phyloP scores from a whole-genome alignment of 345 rosid genomes.

The Lepidium sativum region DNA sequence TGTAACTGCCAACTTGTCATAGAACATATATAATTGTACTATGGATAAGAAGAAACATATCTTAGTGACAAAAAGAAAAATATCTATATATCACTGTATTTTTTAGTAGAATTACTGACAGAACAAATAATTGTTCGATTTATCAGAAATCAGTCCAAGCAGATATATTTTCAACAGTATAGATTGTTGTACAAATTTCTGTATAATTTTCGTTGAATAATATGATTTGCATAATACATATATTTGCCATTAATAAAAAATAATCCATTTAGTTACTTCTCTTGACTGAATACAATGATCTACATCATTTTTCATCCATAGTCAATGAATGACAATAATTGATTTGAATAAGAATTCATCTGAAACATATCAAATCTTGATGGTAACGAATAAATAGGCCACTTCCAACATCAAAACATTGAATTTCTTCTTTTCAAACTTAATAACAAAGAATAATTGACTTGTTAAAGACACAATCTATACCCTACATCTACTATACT shows the following conservation, averaged over 20 bases:
- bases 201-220: neutral
- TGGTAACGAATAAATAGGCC: constrained; percentile 15
- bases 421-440: neutral
- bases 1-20: neutral
- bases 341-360: neutral
- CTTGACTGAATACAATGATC: too few species aligned
- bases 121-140: too few species aligned
- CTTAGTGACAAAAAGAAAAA: too few species aligned
- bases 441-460: constrained; percentile 15
- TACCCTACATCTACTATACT: constrained; percentile 21
- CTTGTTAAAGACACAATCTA: constrained; percentile 9
- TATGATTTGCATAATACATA: neutral
- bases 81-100: neutral
- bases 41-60: neutral
- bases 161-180: too few species aligned
- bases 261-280: too few species aligned
- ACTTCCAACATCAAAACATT: neutral
- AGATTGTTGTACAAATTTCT: too few species aligned
- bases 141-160: too few species aligned
- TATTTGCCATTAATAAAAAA: neutral
- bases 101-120: too few species aligned
- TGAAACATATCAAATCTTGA: constrained; percentile 7
- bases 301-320: too few species aligned
- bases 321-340: neutral
- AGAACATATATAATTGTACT: neutral